Evolutionary conservation across 2,329 filamentous ascomycete genomes (phyloP), one percentile per base, ranked within the genome.

Genomic region (Colletotrichum magnum): DNA sequence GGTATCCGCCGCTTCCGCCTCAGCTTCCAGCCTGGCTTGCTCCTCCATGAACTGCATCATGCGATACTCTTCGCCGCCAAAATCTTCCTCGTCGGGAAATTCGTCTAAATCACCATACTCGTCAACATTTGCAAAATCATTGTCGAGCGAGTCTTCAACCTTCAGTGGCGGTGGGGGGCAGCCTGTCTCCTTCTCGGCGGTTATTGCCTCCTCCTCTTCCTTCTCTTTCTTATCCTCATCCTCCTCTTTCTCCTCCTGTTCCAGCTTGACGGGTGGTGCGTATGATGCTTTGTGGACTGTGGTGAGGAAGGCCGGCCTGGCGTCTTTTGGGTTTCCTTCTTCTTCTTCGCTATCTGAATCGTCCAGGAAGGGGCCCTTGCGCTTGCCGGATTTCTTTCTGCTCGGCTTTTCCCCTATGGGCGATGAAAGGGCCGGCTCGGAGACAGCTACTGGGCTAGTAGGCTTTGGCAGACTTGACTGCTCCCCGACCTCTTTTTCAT

Each of bases 41-140:
- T 94, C 92, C 75, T 91, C 89, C 90, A 95, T 93, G 79, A 89
- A 95, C 56, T 87, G 85, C 80, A 89, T 88, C 74, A 90, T 90
- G 56, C 89, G 82, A 71, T 86, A 87, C 76, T 93, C 91, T 75
- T 93, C 90, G 47, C 91, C 91, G 74, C 86, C 86, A 43, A 85
- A 82, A 1, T 80, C 77, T 53, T 85, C 82, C 41, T 84, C 78
- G 36, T 84, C 81, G 26, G 77, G 83, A 71, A 90, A 88, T 18
- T 90, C 88, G 73, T 93, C 90, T 73, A 91, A 74, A 52, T 83
- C 82, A 61, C 68, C 74, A 64, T 77, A 74, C 4, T 76, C 75
- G 47, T 78, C 81, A 39, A 81, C 69, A 16, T 81, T 77, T 24
- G 78, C 75, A 62, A 83, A 79, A 41, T 82, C 79, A 41, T 73